Evolutionary conservation across 2,329 filamentous ascomycete genomes (phyloP).

Genomic region (Annulohypoxylon truncatum): DNA sequence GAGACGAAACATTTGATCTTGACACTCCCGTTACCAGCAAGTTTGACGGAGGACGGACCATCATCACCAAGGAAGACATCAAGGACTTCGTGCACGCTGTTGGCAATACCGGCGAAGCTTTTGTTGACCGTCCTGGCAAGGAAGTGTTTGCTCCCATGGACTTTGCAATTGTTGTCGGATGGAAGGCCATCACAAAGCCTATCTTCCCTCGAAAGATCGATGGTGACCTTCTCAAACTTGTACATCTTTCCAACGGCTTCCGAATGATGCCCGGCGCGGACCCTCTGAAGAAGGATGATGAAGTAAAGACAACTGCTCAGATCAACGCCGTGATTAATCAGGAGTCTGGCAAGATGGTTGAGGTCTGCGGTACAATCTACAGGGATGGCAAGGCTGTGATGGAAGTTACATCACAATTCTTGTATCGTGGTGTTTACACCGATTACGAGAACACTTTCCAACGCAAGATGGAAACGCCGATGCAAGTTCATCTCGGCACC

Average conservation of each 20-base stretch:
- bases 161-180: constrained; percentile 96
- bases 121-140: constrained; percentile 95
- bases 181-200: constrained; percentile 99
- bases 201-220: constrained; percentile 98
- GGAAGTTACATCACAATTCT: constrained; percentile 98
- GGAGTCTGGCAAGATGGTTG: constrained; percentile 98
- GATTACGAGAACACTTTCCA: constrained; percentile 99
- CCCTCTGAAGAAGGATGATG: constrained; percentile 94
- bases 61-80: constrained; percentile 90
- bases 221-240: constrained; percentile 93
- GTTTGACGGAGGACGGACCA: constrained; percentile 90
- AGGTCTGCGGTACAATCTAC: constrained; percentile 96
- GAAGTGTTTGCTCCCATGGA: constrained; percentile 97
- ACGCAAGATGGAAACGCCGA: constrained; percentile 93
- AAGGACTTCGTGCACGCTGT: constrained; percentile 99
- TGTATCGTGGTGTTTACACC: constrained; percentile 92
- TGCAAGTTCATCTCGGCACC: constrained; percentile 89
- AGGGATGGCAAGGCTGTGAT: constrained; percentile 88
- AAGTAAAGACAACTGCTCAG: constrained; percentile 90
- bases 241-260: constrained; percentile 97
- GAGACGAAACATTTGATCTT: constrained; percentile 83
- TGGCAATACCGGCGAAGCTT: constrained; percentile 96
- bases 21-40: constrained; percentile 85
- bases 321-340: constrained; percentile 99
- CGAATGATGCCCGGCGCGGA: constrained; percentile 97